phyloP scores from a whole-genome alignment of 768 basidiomycete genomes.

The Tremella yokohamensis region DNA sequence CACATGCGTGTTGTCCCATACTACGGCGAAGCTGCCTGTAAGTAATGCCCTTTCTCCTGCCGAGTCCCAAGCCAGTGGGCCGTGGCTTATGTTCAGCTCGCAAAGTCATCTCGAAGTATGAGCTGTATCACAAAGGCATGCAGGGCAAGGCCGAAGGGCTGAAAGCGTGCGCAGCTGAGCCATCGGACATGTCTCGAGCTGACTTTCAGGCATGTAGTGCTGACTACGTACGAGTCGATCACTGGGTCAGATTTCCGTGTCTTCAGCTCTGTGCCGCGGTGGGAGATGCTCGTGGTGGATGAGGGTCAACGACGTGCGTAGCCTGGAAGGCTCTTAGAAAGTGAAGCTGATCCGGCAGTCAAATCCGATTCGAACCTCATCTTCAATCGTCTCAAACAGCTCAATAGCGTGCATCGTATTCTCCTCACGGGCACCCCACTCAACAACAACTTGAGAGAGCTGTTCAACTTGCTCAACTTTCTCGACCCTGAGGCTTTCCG shows the following conservation, averaged over 20 bases:
- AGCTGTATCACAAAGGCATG: slow-evolving; percentile 62
- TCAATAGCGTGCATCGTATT: slow-evolving; percentile 72
- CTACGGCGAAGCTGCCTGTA: slow-evolving; percentile 71
- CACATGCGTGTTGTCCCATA: slow-evolving; percentile 63
- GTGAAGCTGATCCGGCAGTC: slow-evolving; percentile 55
- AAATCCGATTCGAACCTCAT: slow-evolving; percentile 76
- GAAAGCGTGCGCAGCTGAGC: slow-evolving; percentile 47
- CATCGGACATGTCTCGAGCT: slow-evolving; percentile 66
- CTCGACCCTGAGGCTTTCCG: slow-evolving; percentile 53
- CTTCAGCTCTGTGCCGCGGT: slow-evolving; percentile 77
- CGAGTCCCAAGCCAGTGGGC: slow-evolving; percentile 62
- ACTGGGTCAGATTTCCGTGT: slow-evolving; percentile 66
- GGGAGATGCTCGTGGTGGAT: slow-evolving; percentile 92
- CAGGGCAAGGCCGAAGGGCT: slow-evolving; percentile 48
- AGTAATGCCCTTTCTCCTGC: slow-evolving; percentile 43
- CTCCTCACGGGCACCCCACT: slow-evolving; percentile 94
- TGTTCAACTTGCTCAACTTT: slow-evolving; percentile 97
- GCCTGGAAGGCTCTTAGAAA: background rate
- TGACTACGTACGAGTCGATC: slow-evolving; percentile 89
- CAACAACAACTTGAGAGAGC: slow-evolving; percentile 93
- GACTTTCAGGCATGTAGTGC: slow-evolving; percentile 78
- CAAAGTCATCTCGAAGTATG: slow-evolving; percentile 74
- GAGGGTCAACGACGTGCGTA: slow-evolving; percentile 83
- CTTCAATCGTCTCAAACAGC: slow-evolving; percentile 75
- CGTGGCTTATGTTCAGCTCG: slow-evolving; percentile 54